A percentile compares a stretch with the other conserved stretches of the same genome.
Conservation (phyloP, 2,329 filamentous ascomycete species). For the Stagonosporopsis vannaccii region DNA sequence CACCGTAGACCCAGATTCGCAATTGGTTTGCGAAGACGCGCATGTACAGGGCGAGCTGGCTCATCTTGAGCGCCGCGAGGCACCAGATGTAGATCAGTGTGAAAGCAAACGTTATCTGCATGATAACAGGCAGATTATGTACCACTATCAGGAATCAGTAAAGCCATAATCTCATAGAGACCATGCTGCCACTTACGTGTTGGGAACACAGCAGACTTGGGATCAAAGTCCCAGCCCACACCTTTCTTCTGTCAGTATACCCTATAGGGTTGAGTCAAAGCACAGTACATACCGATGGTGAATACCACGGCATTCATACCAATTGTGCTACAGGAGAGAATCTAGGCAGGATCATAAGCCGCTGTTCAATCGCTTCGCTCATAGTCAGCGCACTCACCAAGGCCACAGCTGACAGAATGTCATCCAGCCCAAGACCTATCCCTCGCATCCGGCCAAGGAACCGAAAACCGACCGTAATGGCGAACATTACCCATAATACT, state of each 20-base stretch:
- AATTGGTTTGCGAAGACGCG: slow-evolving; percentile 26
- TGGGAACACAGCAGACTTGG: slow-evolving; percentile 16
- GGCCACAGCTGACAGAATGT: slow-evolving; percentile 24
- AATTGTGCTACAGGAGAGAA: slow-evolving; percentile 27
- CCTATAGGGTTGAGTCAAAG: not conserved
- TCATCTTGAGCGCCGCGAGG: slow-evolving; percentile 29
- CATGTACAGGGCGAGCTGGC: slow-evolving; percentile 30
- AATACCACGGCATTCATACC: slow-evolving; percentile 28
- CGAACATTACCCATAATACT: slow-evolving; percentile 27
- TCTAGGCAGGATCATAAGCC: slow-evolving; percentile 13
- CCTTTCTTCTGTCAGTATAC: not conserved
- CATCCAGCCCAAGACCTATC: slow-evolving; percentile 29
- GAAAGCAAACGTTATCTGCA: slow-evolving; percentile 33
- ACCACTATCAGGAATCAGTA: slow-evolving; percentile 13
- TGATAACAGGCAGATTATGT: slow-evolving; percentile 28
- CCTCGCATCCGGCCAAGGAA: slow-evolving; percentile 24
- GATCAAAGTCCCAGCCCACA: slow-evolving; percentile 28
- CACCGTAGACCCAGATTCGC: slow-evolving; percentile 22
- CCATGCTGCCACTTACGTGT: slow-evolving; percentile 17
- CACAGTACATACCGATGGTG: slow-evolving; percentile 17
- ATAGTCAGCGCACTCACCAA: slow-evolving; percentile 11
- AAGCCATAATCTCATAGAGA: not conserved
- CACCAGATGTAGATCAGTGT: slow-evolving; percentile 33
- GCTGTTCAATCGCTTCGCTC: not conserved
- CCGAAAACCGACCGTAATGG: slow-evolving; percentile 21